Percentiles rank a stretch among this genome's conserved stretches.
phyloP scores from a whole-genome alignment of 1,284 basidiomycete species.

The Sutorius eximius region DNA sequence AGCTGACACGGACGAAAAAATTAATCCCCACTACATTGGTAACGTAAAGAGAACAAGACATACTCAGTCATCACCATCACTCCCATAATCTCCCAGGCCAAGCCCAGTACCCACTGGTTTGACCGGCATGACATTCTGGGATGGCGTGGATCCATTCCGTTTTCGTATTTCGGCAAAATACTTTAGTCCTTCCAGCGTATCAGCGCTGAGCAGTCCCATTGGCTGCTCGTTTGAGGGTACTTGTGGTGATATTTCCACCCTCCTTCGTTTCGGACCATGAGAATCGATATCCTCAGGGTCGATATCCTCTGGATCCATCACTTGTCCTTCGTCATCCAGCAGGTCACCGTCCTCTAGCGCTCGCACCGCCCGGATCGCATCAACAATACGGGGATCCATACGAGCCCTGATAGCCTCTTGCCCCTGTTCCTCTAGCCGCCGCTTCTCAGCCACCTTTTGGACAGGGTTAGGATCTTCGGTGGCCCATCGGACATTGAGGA shows the following conservation, averaged over 20 bases:
- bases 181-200: constrained; percentile 82
- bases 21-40: not conserved
- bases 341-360: constrained; percentile 82
- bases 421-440: constrained; percentile 77
- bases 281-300: constrained; percentile 39
- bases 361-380: constrained; percentile 79
- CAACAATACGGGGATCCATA: constrained; percentile 82
- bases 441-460: constrained; percentile 81
- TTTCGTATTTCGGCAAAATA: constrained; percentile 83
- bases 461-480: constrained; percentile 95
- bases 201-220: constrained; percentile 67
- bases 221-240: constrained; percentile 23
- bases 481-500: constrained; percentile 97
- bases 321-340: constrained; percentile 48
- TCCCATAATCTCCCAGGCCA: constrained; percentile 71
- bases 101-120: constrained; percentile 44
- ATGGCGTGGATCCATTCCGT: constrained; percentile 41
- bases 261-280: constrained; percentile 42
- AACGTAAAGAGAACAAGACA: constrained; percentile 1
- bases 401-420: constrained; percentile 81
- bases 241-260: constrained; percentile 29
- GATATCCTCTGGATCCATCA: constrained; percentile 30
- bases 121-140: constrained; percentile 17
- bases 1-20: not conserved
- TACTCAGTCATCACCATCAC: constrained; percentile 65